phyloP scores from a whole-genome alignment of 352 stramenopile species.

The Pythium scleroteichum region DNA sequence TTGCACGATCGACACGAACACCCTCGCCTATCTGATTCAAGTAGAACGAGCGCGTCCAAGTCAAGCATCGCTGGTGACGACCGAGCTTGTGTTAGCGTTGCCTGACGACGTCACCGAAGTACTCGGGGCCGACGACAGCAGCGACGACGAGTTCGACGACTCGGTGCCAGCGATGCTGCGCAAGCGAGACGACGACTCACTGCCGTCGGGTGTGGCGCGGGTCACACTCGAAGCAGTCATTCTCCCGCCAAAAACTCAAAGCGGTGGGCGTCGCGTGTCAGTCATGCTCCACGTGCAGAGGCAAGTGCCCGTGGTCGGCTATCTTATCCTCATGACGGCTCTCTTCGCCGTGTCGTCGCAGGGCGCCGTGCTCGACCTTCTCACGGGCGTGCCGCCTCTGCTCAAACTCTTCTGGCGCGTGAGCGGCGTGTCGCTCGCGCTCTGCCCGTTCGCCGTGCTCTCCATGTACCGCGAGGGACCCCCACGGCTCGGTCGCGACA shows the following conservation, averaged over 20 bases:
- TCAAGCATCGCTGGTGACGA: not conserved
- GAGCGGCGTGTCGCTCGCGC: constrained; percentile 39
- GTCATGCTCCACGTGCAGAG: constrained; percentile 48
- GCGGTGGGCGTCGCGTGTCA: constrained; percentile 18
- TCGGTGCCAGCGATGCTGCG: not conserved
- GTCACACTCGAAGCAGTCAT: constrained; percentile 43
- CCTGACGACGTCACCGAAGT: constrained; percentile 25
- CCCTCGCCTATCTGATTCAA: constrained; percentile 28
- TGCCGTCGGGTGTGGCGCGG: constrained; percentile 41
- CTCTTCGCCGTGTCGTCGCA: constrained; percentile 48
- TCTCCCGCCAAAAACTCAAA: not conserved
- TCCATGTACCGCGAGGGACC: constrained; percentile 32
- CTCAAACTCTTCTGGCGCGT: constrained; percentile 63
- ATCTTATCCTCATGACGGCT: constrained; percentile 41
- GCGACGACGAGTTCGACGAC: constrained; percentile 5
- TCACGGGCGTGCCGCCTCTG: constrained; percentile 42
- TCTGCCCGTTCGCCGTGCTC: constrained; percentile 31
- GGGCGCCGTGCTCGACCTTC: constrained; percentile 43
- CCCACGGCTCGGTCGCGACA: constrained; percentile 15
- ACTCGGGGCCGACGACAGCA: not conserved
- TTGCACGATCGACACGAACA: not conserved
- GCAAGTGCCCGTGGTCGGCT: constrained; percentile 47
- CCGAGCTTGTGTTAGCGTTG: constrained; percentile 40
- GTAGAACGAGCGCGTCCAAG: not conserved
- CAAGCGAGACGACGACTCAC: not conserved